Evolutionary conservation across 129 eudicot genomes (phyloP), one percentile per base, ranked within the genome.

Genomic region (Solidago caesia): DNA sequence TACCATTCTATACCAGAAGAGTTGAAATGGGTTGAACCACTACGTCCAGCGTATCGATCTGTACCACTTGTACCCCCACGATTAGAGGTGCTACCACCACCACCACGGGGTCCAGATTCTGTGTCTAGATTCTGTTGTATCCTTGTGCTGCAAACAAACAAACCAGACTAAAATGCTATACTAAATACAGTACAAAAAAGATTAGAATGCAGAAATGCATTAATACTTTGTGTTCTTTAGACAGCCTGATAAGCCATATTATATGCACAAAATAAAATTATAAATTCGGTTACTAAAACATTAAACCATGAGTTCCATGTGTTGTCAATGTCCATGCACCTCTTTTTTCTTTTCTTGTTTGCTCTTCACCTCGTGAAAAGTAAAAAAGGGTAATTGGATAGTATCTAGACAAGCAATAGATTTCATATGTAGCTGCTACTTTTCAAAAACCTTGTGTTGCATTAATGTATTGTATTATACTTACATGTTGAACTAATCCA

Each of bases 341-440:
- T 92, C 97, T 80, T 91, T 92, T 79, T 89, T 92, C 97, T 92
- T 92, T 81, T 92, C 97, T 65, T 96, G 89, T 80, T 92, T 92
- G 88, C 94, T 92, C 94, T 92, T 92, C 87, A 92, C 97, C 84
- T 92, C 97, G 42, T 82, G 93, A 77, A 92, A 92, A 73, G 92
- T 79, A 92, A n/a, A n/a, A n/a, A n/a, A n/a, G n/a, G n/a, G n/a
- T n/a, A n/a, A n/a, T n/a, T n/a, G n/a, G n/a, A n/a, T n/a, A n/a
- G n/a, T n/a, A n/a, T n/a, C n/a, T n/a, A n/a, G n/a, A n/a, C n/a
- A n/a, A n/a, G n/a, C n/a, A n/a, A n/a, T n/a, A n/a, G n/a, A n/a
- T n/a, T n/a, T n/a, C n/a, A n/a, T n/a, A n/a, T n/a, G n/a, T n/a
- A n/a, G n/a, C n/a, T n/a, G n/a, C n/a, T n/a, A n/a, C n/a, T n/a